Base-by-base conservation (phyloP, 352 stramenopile species). In the Pythium folliculosum region DNA sequence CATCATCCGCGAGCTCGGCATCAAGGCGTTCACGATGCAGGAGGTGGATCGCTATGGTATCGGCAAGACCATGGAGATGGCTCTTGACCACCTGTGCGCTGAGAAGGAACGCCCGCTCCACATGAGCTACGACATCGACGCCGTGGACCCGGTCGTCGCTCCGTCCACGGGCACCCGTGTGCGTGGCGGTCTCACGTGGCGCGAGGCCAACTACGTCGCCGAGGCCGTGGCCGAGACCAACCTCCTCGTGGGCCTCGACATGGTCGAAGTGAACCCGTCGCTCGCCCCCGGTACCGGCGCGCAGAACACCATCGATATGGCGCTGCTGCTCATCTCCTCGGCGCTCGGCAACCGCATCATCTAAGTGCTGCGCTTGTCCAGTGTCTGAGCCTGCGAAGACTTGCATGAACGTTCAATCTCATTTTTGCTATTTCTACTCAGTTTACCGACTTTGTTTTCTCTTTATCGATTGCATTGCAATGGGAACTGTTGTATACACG, bases 111-210 rank as follows among this genome's bases (percentile, higher is more conserved):
- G 95, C 32, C 96, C 96, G 27, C 70, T 99, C 32, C 97, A 99
- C 82, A 89, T 99, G 73, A 98, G 88, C 66, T 99, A 99, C 77
- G 97, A 99, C 71, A 99, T 99, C 72, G 97, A 99, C 80, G 95
- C 96, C n/a, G 89, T 98, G 1, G 97, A 99, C 77, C 97, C 97
- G 10, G 62, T 94, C 19, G 73, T 98, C 43, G 96, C 96, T 25
- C 96, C 97, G n/a, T 97, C 94, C 6, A 99, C 97, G 16, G 97
- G 97, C 45, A 99, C 97, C 13, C 77, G 76, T 19, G 97, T 99
- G 49, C 87, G 95, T 77, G 96, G 97, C 52, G 97, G 97, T 23
- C 81, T 99, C 52, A 98, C 96, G 48, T 99, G 92, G 89, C 84
- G 96, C 48, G 97, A 99, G 75, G 96, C 96, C 22, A 95, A 99